A percentile compares a stretch with the other conserved stretches of the same genome.
Conservation (phyloP, 768 basidiomycete genomes). For the Udeniomyces megalosporus region DNA sequence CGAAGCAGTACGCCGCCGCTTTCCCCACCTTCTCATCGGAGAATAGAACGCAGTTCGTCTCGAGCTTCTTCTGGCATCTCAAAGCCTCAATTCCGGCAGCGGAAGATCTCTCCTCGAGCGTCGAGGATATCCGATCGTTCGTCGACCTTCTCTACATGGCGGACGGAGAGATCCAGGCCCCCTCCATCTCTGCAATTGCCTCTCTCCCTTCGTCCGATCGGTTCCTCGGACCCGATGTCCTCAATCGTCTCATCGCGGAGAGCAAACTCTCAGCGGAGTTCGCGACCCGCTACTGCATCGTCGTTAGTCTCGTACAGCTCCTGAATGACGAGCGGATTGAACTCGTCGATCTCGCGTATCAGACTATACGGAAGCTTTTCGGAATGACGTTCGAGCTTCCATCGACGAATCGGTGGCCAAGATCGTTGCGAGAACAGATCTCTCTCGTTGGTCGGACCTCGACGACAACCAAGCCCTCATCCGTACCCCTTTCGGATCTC, state of each 20-base stretch:
- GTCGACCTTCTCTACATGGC: slow-evolving; percentile 45
- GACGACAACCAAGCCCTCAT: neutral
- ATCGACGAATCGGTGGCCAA: too few relatives aligned
- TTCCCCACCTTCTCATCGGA: slow-evolving; percentile 25
- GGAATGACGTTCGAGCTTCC: too few relatives aligned
- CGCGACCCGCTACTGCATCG: slow-evolving; percentile 26
- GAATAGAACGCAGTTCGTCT: slow-evolving; percentile 37
- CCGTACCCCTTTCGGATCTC: neutral
- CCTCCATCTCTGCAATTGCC: neutral
- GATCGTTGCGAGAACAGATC: neutral
- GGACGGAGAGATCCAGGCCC: slow-evolving; percentile 45
- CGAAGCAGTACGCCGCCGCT: neutral
- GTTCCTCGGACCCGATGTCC: neutral
- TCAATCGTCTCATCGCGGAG: slow-evolving; percentile 33
- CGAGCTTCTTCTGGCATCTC: slow-evolving; percentile 63
- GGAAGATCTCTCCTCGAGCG: slow-evolving; percentile 34
- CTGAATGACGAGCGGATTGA: slow-evolving; percentile 39
- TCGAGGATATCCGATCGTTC: slow-evolving; percentile 58
- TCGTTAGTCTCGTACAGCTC: slow-evolving; percentile 42
- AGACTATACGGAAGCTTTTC: neutral
- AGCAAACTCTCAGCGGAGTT: neutral
- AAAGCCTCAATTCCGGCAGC: slow-evolving; percentile 54
- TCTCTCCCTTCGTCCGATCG: neutral
- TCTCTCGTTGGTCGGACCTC: neutral
- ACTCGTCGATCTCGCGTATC: slow-evolving; percentile 17